A percentile compares a stretch with the other conserved stretches of the same genome.
Conservation (phyloP, 805 yeast species). For the Wickerhamomyces hampshirensis region DNA sequence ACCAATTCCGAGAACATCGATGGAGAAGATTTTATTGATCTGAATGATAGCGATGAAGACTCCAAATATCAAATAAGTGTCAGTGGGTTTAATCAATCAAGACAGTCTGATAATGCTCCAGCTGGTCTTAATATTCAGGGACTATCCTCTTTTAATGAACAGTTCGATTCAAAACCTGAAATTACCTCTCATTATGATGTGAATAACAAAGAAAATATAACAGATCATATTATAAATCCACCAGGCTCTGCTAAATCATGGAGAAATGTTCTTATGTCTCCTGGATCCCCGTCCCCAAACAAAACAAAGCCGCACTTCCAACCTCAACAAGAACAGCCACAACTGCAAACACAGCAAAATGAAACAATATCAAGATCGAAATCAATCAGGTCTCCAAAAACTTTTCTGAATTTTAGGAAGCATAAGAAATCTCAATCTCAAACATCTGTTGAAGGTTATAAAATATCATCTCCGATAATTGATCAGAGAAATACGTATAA, state of each 20-base stretch:
- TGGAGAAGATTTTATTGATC: conserved; percentile 19
- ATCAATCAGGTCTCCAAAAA: conserved; percentile 25
- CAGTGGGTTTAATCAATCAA: conserved; percentile 15
- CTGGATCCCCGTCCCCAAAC: conserved; percentile 13
- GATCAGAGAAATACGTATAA: conserved; percentile 5
- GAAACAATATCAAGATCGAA: conserved; percentile 10
- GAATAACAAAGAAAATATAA: no score
- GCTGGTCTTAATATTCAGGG: conserved; percentile 21
- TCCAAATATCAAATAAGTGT: conserved; percentile 11
- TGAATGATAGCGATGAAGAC: conserved; percentile 15
- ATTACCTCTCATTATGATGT: neutral
- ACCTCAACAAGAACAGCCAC: conserved; percentile 2
- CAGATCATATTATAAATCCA: conserved; percentile 2
- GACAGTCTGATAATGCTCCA: conserved; percentile 19
- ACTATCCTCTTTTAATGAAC: conserved; percentile 15
- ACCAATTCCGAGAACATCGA: conserved; percentile 10
- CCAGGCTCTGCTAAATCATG: conserved; percentile 9
- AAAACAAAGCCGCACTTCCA: conserved; percentile 3
- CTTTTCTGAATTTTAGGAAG: conserved; percentile 20
- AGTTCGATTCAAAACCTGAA: conserved; percentile 3
- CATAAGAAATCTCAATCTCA: conserved; percentile 24
- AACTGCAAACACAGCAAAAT: conserved; percentile 5
- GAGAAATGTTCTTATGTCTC: conserved; percentile 10
- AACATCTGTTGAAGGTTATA: conserved; percentile 20
- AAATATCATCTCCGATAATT: conserved; percentile 22